Base-by-base conservation (phyloP, 1,139 yeast species). In the Neolecta irregularis region DNA sequence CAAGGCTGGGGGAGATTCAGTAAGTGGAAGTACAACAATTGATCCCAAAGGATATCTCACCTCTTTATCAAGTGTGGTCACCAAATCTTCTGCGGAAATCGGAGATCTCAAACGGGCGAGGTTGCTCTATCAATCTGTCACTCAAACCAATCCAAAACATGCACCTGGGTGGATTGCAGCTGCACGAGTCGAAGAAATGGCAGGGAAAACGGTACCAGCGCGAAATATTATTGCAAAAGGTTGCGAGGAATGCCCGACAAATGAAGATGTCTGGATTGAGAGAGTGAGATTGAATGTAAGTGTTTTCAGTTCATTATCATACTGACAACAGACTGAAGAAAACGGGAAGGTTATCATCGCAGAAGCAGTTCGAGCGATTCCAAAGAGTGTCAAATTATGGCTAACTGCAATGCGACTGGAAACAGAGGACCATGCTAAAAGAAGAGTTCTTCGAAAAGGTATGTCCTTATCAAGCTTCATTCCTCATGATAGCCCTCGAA, bases 111-210 rank as follows among this genome's bases (percentile, higher is more conserved):
- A 63, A 28, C 69, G 70, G 40, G 69, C 74, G 17, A 56, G 92
- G 25, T 52, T 63, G 2, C 60, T 81, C n/a, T 60, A 83, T 34
- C 59, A 68, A 6, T 74, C 91, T 2, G 64, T 79, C 40, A 63
- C 91, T 23, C 72, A 68, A 44, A 60, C 83, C 0, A 76, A 79
- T 46, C 94, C 96, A 0, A 56, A 60, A 31, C 75, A 74, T 40
- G 67, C 93, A 0, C 68, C 69, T 34, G 80, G 81, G 8, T 88
- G 95, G 94, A 78, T 88, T 20, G 81, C 92, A 0, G 70, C 85
- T 25, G 92, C 94, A 0, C 57, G 83, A 33, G 53, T 83, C 7
- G 96, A 88, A 51, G 77, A 72, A 43, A 68, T 66, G 35, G 76
- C 74, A 1, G 44, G 46, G 20, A 72, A 72, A 37, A 60, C 61